Percentiles rank a stretch among this genome's conserved stretches.
phyloP scores from a whole-genome alignment of 2,329 filamentous ascomycete species.

The Aspergillus sp. region DNA sequence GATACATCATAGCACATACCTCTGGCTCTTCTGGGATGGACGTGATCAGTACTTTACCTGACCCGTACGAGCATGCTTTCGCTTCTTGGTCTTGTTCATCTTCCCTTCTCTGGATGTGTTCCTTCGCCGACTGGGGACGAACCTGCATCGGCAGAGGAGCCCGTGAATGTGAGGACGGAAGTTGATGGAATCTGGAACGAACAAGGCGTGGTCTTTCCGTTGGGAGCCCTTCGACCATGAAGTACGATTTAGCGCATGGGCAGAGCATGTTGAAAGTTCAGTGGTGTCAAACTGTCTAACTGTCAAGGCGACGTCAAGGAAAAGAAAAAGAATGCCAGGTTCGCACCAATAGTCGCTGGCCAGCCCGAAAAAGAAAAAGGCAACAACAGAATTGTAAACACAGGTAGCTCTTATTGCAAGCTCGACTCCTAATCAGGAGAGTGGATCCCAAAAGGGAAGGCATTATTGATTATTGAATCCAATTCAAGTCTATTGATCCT shows the following conservation, averaged over 20 bases:
- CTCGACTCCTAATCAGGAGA: background rate
- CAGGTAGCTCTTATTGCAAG: background rate
- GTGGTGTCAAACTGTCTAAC: too few species aligned
- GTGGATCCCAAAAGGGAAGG: constrained; percentile 4
- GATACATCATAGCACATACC: background rate
- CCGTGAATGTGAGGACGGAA: background rate
- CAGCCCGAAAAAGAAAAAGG: too few species aligned
- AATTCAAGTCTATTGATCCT: constrained; percentile 10
- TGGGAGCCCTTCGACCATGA: constrained; percentile 11
- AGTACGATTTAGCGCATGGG: constrained; percentile 5
- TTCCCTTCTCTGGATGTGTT: background rate
- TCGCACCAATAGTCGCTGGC: background rate
- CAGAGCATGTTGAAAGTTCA: constrained; percentile 8
- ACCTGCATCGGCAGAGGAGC: constrained; percentile 12
- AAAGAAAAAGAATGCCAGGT: background rate
- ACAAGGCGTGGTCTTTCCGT: constrained; percentile 14
- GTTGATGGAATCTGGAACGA: background rate
- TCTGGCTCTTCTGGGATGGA: constrained; percentile 10
- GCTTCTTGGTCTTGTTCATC: background rate
- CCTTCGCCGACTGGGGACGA: constrained; percentile 1
- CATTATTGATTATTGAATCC: constrained; percentile 6
- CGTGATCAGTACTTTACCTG: constrained; percentile 13
- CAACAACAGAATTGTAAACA: background rate
- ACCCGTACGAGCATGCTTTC: background rate
- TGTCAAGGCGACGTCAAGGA: background rate